Evolutionary conservation across 441 rosid genomes (phyloP).

Genomic region (Jatropha podagrica): DNA sequence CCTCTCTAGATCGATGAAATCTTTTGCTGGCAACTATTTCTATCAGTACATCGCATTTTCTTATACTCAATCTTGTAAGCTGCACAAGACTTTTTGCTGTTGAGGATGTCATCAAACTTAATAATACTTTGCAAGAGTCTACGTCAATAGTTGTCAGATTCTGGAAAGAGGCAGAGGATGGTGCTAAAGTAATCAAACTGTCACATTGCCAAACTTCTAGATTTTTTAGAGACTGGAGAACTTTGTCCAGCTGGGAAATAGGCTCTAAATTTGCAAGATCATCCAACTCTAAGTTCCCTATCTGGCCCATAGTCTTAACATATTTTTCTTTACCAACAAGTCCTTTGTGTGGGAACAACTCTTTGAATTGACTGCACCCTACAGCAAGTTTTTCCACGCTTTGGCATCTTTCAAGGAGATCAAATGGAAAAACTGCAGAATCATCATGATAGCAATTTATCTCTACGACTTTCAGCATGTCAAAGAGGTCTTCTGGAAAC

Average conservation of each 20-base stretch:
- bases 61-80: slow-evolving; percentile 9
- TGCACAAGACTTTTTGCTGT: slow-evolving; percentile 15
- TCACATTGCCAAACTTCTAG: neutral
- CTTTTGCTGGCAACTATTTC: slow-evolving; percentile 10
- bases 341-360: slow-evolving; percentile 12
- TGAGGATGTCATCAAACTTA: slow-evolving; percentile 17
- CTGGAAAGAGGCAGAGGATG: slow-evolving; percentile 9
- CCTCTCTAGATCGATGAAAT: neutral
- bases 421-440: slow-evolving; percentile 15
- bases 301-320: neutral
- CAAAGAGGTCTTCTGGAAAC: slow-evolving; percentile 7
- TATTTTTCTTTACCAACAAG: neutral
- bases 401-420: slow-evolving; percentile 21
- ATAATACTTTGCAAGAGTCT: slow-evolving; percentile 1
- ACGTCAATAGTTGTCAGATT: slow-evolving; percentile 10
- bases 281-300: neutral
- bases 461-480: slow-evolving; percentile 2
- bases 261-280: neutral
- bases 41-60: neutral
- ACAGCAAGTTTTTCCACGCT: slow-evolving; percentile 23
- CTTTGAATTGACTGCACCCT: slow-evolving; percentile 14
- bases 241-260: neutral
- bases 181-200: slow-evolving; percentile 6
- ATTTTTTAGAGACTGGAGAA: slow-evolving; percentile 2
- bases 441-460: slow-evolving; percentile 21